Conservation (phyloP, 169 alveolate species). For the Babesia sp. region DNA sequence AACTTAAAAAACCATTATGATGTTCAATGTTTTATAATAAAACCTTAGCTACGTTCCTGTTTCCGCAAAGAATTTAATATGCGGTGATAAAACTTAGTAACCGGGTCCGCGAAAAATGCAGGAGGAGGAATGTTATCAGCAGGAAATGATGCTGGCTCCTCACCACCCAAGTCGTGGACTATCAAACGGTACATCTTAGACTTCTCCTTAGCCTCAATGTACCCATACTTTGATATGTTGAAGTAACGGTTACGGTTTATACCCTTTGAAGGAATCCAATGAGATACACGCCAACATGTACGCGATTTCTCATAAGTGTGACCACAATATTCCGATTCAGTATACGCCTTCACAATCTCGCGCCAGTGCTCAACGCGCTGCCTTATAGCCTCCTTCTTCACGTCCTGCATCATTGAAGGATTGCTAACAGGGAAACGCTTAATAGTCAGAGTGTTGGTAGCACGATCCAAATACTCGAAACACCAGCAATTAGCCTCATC, state of each 20-base stretch:
- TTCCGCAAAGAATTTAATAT: slow-evolving; percentile 44
- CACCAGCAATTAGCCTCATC: slow-evolving; percentile 62
- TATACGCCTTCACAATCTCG: slow-evolving; percentile 40
- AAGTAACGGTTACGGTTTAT: slow-evolving; percentile 65
- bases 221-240: slow-evolving; percentile 68
- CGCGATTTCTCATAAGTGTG: slow-evolving; percentile 54
- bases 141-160: slow-evolving; percentile 45
- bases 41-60: neutral
- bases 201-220: slow-evolving; percentile 59
- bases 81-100: slow-evolving; percentile 42
- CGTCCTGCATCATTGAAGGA: neutral
- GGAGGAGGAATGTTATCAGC: slow-evolving; percentile 21
- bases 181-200: slow-evolving; percentile 34
- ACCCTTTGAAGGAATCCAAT: slow-evolving; percentile 65
- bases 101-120: slow-evolving; percentile 46
- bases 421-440: slow-evolving; percentile 6
- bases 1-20: neutral
- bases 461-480: slow-evolving; percentile 41
- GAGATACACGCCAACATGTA: slow-evolving; percentile 69
- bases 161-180: slow-evolving; percentile 58
- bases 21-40: neutral
- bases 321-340: slow-evolving; percentile 48
- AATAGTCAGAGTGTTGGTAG: neutral
- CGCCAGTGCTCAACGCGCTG: slow-evolving; percentile 34
- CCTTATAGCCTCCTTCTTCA: slow-evolving; percentile 19